Conservation (phyloP, 2,329 filamentous ascomycete genomes). For the Diaporthe humulicola region DNA sequence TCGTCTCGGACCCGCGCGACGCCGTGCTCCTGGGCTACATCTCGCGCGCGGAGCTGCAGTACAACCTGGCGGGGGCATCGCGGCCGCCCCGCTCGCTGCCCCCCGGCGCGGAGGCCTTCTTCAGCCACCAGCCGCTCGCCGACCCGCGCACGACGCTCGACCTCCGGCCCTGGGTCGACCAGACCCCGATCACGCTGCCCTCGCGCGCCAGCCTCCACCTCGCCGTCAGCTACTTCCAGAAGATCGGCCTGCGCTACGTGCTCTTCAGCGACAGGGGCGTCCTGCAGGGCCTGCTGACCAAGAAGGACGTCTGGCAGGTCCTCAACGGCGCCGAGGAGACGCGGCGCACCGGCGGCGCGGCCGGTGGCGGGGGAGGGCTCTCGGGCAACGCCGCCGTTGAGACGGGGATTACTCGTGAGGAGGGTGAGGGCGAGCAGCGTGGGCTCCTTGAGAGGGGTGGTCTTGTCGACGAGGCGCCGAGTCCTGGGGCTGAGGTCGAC, state of each 20-base stretch:
- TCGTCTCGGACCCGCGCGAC: conserved; percentile 82
- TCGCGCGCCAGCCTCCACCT: conserved; percentile 82
- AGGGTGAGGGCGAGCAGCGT: conserved; percentile 56
- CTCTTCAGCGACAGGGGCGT: conserved; percentile 86
- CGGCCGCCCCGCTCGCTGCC: conserved; percentile 68
- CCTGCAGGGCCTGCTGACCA: conserved; percentile 88
- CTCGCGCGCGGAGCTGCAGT: conserved; percentile 88
- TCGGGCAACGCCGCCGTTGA: conserved; percentile 43
- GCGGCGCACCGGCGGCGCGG: conserved; percentile 54
- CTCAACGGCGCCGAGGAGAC: conserved; percentile 82
- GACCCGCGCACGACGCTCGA: conserved; percentile 86
- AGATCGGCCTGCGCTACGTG: conserved; percentile 90
- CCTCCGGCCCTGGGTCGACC: conserved; percentile 97
- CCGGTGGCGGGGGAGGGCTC: not conserved
- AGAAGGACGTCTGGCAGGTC: conserved; percentile 97
- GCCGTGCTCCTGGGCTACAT: conserved; percentile 93
- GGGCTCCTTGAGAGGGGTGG: conserved; percentile 55
- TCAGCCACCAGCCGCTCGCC: conserved; percentile 84
- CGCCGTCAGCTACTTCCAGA: conserved; percentile 94
- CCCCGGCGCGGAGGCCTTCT: conserved; percentile 83
- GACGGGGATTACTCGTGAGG: conserved; percentile 54
- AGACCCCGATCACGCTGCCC: conserved; percentile 93
- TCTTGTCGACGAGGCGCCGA: conserved; percentile 48
- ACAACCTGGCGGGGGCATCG: conserved; percentile 77
- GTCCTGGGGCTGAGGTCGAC: conserved; percentile 40